A percentile compares a stretch with the other conserved stretches of the same genome.
Conservation (phyloP, 169 alveolate species). For the Plasmodium fragile region DNA sequence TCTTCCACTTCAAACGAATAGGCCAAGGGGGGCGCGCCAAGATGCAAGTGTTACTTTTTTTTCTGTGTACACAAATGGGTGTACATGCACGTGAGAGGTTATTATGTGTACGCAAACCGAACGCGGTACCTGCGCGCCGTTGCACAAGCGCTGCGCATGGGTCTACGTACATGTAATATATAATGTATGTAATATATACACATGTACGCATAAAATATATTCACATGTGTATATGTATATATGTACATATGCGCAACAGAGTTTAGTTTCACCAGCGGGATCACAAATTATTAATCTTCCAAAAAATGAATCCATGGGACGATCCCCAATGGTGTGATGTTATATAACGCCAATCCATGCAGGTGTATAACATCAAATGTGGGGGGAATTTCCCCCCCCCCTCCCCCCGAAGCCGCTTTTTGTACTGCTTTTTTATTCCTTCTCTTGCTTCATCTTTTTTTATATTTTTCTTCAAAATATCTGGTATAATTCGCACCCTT, state of each 20-base stretch:
- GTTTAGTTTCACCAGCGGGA: neutral
- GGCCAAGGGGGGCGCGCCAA: neutral
- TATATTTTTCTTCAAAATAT: constrained; percentile 42
- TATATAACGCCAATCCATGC: neutral
- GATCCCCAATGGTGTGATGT: neutral
- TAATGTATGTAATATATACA: neutral
- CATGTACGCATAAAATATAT: neutral
- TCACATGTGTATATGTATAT: neutral
- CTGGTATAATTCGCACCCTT: constrained; percentile 73
- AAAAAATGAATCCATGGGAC: neutral
- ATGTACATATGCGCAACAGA: neutral
- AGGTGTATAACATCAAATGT: neutral
- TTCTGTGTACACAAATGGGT: neutral
- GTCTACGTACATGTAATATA: neutral
- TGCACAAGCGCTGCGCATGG: neutral
- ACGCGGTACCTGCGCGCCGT: neutral
- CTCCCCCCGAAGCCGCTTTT: neutral
- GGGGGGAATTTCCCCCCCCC: neutral
- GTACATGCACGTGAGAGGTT: neutral
- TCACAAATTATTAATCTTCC: neutral
- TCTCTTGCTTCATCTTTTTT: constrained; percentile 3
- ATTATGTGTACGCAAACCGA: neutral
- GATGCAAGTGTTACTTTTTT: neutral
- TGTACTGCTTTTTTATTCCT: neutral
- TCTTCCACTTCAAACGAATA: neutral